phyloP scores from a whole-genome alignment of 345 rosid genomes.

The Reutealis trisperma region DNA sequence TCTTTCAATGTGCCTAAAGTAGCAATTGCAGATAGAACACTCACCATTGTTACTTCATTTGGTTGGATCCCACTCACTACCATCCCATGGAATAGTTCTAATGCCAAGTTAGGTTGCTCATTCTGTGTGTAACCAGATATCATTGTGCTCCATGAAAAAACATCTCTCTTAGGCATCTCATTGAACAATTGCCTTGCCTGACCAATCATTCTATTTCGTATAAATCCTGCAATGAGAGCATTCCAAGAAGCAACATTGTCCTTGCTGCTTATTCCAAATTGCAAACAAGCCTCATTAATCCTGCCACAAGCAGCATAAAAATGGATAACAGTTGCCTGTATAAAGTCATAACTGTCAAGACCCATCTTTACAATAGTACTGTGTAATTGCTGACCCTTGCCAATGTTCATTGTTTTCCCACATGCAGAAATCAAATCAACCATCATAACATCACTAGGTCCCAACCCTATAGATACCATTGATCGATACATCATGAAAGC shows the following conservation, averaged over 20 bases:
- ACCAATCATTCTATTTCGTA: constrained; percentile 59
- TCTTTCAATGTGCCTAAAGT: constrained; percentile 56
- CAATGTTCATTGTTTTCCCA: constrained; percentile 37
- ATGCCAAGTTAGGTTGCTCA: constrained; percentile 50
- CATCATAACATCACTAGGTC: constrained; percentile 64
- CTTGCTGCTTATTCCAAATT: constrained; percentile 51
- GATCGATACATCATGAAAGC: constrained; percentile 53
- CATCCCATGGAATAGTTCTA: constrained; percentile 63
- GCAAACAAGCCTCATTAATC: constrained; percentile 56
- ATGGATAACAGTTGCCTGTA: constrained; percentile 71
- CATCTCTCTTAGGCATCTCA: constrained; percentile 67
- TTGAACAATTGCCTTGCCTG: constrained; percentile 56
- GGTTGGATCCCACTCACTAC: constrained; percentile 52
- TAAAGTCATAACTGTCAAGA: constrained; percentile 57
- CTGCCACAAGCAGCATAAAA: constrained; percentile 60
- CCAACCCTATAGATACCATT: constrained; percentile 52
- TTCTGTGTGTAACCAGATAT: constrained; percentile 69
- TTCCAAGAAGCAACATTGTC: constrained; percentile 65
- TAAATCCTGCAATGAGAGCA: constrained; percentile 64
- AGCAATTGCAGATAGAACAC: constrained; percentile 73
- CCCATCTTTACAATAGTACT: constrained; percentile 51
- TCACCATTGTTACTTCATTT: constrained; percentile 76
- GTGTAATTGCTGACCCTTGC: constrained; percentile 70
- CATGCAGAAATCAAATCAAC: constrained; percentile 79
- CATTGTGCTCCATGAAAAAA: constrained; percentile 80